phyloP scores from a whole-genome alignment of 176 grass and related monocot genomes.

The Musa beccarii region DNA sequence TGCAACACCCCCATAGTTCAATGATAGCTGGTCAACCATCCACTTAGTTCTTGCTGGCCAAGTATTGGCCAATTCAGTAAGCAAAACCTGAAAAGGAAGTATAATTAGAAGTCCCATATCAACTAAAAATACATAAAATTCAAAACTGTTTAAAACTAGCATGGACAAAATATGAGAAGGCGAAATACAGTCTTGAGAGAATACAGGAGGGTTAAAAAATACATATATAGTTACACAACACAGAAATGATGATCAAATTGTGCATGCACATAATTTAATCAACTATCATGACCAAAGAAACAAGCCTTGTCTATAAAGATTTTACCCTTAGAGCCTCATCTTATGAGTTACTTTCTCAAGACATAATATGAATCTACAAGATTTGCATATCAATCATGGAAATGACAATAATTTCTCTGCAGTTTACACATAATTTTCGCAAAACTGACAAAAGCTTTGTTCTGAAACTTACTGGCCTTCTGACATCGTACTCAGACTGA shows the following conservation, averaged over 20 bases:
- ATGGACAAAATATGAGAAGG: not conserved
- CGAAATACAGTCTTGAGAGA: not conserved
- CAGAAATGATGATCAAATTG: not conserved
- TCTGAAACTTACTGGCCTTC: constrained; percentile 52
- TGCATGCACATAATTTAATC: no score
- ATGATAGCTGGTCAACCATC: constrained; percentile 59
- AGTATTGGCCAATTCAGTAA: constrained; percentile 53
- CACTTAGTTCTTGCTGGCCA: constrained; percentile 92
- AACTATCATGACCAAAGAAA: no score
- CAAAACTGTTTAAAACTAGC: not conserved
- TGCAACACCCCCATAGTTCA: constrained; percentile 55
- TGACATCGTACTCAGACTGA: constrained; percentile 61
- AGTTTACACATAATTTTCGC: not conserved
- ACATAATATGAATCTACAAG: no score
- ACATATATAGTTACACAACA: not conserved
- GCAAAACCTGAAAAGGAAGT: constrained; percentile 49
- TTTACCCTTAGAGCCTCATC: no score
- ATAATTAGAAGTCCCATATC: constrained; percentile 17
- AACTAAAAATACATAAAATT: constrained; percentile 15
- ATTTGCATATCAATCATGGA: no score
- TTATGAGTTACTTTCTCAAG: no score
- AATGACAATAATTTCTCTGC: no score
- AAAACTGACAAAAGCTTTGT: not conserved
- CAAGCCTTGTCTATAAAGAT: no score
- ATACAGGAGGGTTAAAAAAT: not conserved